A percentile compares a stretch with the other conserved stretches of the same genome.
Conservation (phyloP, 768 basidiomycete genomes). For the Rhodotorula babjevae region DNA sequence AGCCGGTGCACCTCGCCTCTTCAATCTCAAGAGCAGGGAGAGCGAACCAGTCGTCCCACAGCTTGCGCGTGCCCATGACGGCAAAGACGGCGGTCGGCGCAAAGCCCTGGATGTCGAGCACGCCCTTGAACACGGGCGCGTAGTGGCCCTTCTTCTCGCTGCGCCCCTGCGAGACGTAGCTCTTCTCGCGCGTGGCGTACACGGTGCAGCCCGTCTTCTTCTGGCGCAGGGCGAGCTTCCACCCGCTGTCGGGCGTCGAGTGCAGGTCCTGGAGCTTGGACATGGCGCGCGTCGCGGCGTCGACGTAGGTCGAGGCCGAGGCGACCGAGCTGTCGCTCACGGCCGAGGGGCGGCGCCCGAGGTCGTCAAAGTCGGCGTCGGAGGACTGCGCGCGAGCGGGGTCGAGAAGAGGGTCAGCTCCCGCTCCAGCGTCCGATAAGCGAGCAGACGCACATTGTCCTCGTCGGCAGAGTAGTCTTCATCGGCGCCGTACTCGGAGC, state of each 20-base stretch:
- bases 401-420: not conserved
- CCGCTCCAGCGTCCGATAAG: too few species aligned
- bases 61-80: slow-evolving; percentile 33
- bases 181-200: slow-evolving; percentile 28
- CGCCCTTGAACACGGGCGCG: slow-evolving; percentile 33
- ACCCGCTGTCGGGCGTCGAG: slow-evolving; percentile 8
- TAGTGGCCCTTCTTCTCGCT: slow-evolving; percentile 10
- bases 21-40: too few species aligned
- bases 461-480: slow-evolving; percentile 6
- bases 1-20: too few species aligned
- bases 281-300: slow-evolving; percentile 30
- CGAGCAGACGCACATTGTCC: not conserved
- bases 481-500: slow-evolving; percentile 17
- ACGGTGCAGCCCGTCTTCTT: slow-evolving; percentile 30
- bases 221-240: slow-evolving; percentile 35
- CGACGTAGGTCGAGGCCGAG: slow-evolving; percentile 19
- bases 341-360: slow-evolving; percentile 18
- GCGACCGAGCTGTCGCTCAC: slow-evolving; percentile 18
- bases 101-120: slow-evolving; percentile 33
- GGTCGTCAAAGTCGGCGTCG: slow-evolving; percentile 22
- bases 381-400: not conserved
- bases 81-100: slow-evolving; percentile 33
- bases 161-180: slow-evolving; percentile 15
- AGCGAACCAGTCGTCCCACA: slow-evolving; percentile 39
- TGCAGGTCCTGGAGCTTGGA: slow-evolving; percentile 28